phyloP scores from a whole-genome alignment of 257 asterid genomes.

The Schizonepeta tenuifolia region DNA sequence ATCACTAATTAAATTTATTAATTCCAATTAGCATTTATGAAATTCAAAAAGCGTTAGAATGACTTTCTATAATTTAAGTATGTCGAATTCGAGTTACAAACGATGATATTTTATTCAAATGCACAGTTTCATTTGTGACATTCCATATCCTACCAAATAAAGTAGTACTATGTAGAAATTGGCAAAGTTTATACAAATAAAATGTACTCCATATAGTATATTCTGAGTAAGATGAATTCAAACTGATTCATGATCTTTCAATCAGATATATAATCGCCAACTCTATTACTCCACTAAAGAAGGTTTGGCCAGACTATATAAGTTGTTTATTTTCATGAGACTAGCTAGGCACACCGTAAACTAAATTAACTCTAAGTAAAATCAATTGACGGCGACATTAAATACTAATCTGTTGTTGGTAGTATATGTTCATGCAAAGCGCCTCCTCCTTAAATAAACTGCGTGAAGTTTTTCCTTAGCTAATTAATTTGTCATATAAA shows the following conservation, averaged over 20 bases:
- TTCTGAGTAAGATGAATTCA: no score
- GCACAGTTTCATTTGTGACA: no score
- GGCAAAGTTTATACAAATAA: no score
- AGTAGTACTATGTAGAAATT: no score
- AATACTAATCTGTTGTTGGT: not conserved
- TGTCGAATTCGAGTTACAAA: no score
- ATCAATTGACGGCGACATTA: not conserved
- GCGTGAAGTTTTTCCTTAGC: not conserved
- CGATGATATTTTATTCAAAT: no score
- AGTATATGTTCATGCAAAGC: not conserved
- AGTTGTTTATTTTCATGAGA: not conserved
- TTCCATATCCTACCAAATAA: no score
- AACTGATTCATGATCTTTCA: not conserved
- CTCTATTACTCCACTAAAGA: not conserved
- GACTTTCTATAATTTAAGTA: no score
- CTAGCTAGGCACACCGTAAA: not conserved
- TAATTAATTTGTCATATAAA: not conserved
- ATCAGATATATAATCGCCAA: not conserved
- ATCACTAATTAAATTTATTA: no score
- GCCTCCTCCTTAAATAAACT: not conserved
- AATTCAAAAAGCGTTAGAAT: no score
- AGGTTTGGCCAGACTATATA: not conserved
- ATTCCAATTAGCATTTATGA: no score
- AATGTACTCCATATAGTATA: no score
- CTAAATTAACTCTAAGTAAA: not conserved